Evolutionary conservation across 2,329 filamentous ascomycete genomes (phyloP), one percentile per base, ranked within the genome.

Genomic region (Penicillium vulpinum): DNA sequence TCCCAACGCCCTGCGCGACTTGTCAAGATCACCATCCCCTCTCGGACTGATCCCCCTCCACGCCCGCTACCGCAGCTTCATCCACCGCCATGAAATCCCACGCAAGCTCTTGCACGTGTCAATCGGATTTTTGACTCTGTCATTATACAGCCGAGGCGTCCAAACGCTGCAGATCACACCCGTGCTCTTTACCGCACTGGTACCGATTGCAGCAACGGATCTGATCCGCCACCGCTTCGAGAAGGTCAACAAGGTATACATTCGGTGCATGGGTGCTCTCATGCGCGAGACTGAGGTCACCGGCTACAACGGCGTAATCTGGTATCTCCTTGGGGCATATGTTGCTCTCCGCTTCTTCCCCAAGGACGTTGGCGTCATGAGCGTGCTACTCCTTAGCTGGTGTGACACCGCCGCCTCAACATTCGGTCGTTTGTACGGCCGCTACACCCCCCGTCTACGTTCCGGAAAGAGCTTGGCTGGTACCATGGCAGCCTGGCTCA

Each of bases 331-430:
- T 8, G 94, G 94, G 55, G 88, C 92, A 28, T 97, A 92, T 86
- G 82, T 87, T 31, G 91, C 93, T 16, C 84, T 97, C 63, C 85
- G 85, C 64, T 91, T 91, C 73, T 91, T 95, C 73, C 91, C 92
- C 62, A 99, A 97, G 78, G 94, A 99, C 68, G 84, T 99, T 24
- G 92, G 88, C 8, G 88, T 96, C 47, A 88, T 97, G 80, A 88
- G 89, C 59, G 89, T 97, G 41, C 80, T 99, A 67, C 83, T 99
- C 39, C 85, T 99, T 24, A 95, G 90, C 70, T 99, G 94, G 94
- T 99, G 94, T 76, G 94, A 99, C 74, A 97, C 94, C 1, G 94
- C 94, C 35, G 94, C 94, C 49, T 94, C 89, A 71, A 99, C 94
- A 0, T 92, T 99, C 70, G 94, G 94, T 51, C 85, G 94, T 53